These are phyloP conservation scores for Kwoniella sp. DNA, from an alignment of 768 basidiomycete genomes.

Conservation along the genomic window DNA sequence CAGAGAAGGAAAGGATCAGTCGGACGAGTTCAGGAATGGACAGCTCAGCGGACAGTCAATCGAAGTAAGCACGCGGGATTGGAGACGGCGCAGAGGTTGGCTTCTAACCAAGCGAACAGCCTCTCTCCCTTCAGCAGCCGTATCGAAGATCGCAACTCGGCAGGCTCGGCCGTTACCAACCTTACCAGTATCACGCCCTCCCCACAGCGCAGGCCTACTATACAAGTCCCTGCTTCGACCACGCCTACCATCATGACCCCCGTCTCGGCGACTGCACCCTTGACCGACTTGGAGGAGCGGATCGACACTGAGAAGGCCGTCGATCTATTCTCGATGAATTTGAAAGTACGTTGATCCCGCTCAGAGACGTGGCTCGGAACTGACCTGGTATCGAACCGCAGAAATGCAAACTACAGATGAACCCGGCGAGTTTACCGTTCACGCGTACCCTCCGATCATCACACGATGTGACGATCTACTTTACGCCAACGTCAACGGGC, in stretches of 20 bases:
- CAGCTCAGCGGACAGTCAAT: constrained; percentile 36
- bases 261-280: constrained; percentile 49
- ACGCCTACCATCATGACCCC: constrained; percentile 16
- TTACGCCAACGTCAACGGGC: constrained; percentile 67
- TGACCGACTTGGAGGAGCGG: constrained; percentile 74
- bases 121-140: constrained; percentile 44
- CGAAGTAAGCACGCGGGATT: constrained; percentile 27
- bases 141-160: constrained; percentile 38
- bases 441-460: constrained; percentile 71
- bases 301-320: constrained; percentile 72
- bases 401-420: constrained; percentile 87
- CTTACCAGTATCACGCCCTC: constrained; percentile 33
- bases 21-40: constrained; percentile 35
- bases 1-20: constrained; percentile 36
- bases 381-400: constrained; percentile 46
- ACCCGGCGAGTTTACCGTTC: constrained; percentile 71
- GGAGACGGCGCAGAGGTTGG: too few relatives aligned
- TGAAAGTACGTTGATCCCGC: constrained; percentile 62
- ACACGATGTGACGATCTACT: constrained; percentile 65
- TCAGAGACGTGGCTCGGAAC: background rate
- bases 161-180: constrained; percentile 37
- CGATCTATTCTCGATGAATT: constrained; percentile 93
- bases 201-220: constrained; percentile 27
- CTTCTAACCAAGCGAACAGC: constrained; percentile 10
- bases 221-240: constrained; percentile 10